Evolutionary conservation across 805 yeast species (phyloP).

Genomic region (Schwanniomyces polymorphus): DNA sequence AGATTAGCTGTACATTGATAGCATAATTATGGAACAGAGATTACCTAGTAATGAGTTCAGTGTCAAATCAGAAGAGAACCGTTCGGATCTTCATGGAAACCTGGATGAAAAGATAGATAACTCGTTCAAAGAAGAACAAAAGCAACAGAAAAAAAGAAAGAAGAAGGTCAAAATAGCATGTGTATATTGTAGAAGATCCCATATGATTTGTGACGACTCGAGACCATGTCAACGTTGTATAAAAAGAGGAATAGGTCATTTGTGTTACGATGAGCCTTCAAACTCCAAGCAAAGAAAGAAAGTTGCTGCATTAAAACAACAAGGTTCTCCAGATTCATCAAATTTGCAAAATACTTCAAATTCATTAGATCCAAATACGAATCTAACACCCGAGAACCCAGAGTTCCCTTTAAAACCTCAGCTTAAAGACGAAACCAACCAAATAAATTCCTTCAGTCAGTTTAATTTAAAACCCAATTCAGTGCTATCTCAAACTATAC

Average conservation of each 20-base stretch:
- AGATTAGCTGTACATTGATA: background rate
- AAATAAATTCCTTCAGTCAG: slow-evolving; percentile 5
- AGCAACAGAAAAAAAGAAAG: slow-evolving; percentile 33
- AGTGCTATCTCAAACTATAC: slow-evolving; percentile 39
- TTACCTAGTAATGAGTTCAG: background rate
- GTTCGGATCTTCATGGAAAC: background rate
- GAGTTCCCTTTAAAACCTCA: background rate
- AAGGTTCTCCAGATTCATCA: background rate
- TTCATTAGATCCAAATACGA: slow-evolving; percentile 6
- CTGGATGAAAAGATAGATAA: background rate
- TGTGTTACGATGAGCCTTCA: slow-evolving; percentile 76
- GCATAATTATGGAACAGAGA: background rate
- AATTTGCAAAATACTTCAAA: slow-evolving; percentile 1
- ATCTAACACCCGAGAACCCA: slow-evolving; percentile 1
- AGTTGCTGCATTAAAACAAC: slow-evolving; percentile 24
- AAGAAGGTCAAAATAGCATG: slow-evolving; percentile 71
- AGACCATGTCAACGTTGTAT: slow-evolving; percentile 81
- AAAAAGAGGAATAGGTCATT: slow-evolving; percentile 82
- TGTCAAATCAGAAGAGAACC: background rate
- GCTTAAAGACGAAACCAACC: background rate
- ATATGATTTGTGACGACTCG: slow-evolving; percentile 86
- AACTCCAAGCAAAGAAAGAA: slow-evolving; percentile 40
- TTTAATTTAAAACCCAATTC: slow-evolving; percentile 16
- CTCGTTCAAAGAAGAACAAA: background rate
- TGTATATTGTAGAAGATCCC: slow-evolving; percentile 88